Conservation (phyloP, 345 rosid genomes). For the Eucalyptus camaldulensis region DNA sequence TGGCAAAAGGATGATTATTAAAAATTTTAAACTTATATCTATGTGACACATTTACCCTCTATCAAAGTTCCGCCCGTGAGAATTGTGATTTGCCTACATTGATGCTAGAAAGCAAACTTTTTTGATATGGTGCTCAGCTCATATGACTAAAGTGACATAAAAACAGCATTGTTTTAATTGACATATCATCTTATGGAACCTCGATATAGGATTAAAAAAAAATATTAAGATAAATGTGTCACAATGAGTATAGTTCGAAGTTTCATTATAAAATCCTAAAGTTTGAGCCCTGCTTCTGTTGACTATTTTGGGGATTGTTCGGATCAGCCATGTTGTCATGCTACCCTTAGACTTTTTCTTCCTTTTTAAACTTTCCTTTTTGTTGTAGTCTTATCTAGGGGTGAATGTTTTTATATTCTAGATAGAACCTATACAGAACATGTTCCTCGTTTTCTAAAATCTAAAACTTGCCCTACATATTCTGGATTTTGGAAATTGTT, state of each 20-base stretch:
- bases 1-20: background rate
- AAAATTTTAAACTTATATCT: too few species aligned
- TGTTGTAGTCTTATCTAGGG: too few species aligned
- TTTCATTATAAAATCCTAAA: background rate
- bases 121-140: background rate
- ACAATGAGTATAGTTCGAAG: too few species aligned
- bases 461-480: too few species aligned
- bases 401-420: too few species aligned
- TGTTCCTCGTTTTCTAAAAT: fast-evolving
- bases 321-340: background rate
- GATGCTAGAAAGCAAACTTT: background rate
- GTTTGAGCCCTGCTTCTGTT: background rate
- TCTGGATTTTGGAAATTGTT: too few species aligned
- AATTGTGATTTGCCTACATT: background rate
- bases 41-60: too few species aligned
- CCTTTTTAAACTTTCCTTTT: background rate
- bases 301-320: background rate
- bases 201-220: too few species aligned
- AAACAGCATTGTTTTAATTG: too few species aligned
- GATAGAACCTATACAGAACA: too few species aligned
- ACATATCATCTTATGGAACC: too few species aligned
- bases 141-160: background rate
- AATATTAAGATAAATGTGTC: too few species aligned
- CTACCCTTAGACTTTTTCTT: background rate
- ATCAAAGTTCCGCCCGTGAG: fast-evolving